Conservation (phyloP, 176 grass and related monocot species). For the Echinochloa phyllopogon region DNA sequence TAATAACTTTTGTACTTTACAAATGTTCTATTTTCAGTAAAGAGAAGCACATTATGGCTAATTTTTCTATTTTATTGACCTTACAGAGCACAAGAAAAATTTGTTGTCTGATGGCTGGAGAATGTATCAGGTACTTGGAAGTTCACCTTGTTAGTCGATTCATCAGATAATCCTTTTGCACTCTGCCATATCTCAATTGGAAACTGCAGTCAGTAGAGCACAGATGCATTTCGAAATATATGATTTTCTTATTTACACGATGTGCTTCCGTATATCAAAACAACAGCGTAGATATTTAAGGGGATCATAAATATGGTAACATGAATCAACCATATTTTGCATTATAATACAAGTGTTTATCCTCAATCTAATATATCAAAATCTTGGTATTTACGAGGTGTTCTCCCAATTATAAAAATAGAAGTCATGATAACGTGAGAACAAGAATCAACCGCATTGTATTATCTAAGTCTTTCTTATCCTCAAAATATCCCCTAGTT, state of each 20-base stretch:
- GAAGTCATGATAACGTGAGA: background rate
- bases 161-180: conserved; percentile 16
- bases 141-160: conserved; percentile 10
- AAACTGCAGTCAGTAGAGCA: conserved; percentile 17
- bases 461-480: conserved; percentile 1
- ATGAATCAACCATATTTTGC: background rate
- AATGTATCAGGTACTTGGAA: conserved; percentile 76
- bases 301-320: background rate
- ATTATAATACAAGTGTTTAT: conserved; percentile 20
- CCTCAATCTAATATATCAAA: background rate
- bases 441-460: background rate
- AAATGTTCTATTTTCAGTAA: conserved; percentile 2
- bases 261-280: conserved; percentile 29
- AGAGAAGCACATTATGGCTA: conserved; percentile 13
- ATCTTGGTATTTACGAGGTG: background rate
- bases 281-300: background rate
- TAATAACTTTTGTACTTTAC: conserved; percentile 21
- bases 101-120: conserved; percentile 72
- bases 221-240: background rate
- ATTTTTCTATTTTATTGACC: conserved; percentile 17
- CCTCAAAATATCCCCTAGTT: background rate
- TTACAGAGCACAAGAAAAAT: conserved; percentile 93
- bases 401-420: background rate
- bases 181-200: conserved; percentile 7
- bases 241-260: conserved; percentile 24